A percentile compares a stretch with the other conserved stretches of the same genome.
phyloP scores from a whole-genome alignment of 495 filamentous ascomycete species.

The Neurospora sp. region DNA sequence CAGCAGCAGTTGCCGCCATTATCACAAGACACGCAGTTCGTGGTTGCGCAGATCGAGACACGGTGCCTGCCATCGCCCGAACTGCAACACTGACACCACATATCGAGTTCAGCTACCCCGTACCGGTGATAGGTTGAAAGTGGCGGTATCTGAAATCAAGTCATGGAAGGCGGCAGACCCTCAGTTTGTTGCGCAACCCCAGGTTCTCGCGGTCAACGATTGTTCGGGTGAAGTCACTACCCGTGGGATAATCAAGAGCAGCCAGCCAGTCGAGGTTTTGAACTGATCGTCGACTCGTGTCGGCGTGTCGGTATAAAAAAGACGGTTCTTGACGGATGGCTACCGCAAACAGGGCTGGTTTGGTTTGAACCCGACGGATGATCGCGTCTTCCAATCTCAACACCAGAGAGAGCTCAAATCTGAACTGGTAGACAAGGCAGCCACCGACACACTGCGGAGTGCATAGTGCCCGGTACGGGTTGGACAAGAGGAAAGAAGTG shows the following conservation, averaged over 20 bases:
- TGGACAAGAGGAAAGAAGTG: neutral
- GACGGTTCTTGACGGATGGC: neutral
- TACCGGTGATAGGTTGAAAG: neutral
- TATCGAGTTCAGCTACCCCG: neutral
- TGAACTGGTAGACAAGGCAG: neutral
- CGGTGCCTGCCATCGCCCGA: constrained; percentile 18
- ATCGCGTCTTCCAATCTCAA: neutral
- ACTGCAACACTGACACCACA: constrained; percentile 8
- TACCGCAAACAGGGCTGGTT: neutral
- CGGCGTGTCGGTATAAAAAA: neutral
- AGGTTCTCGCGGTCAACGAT: neutral
- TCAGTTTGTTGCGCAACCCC: constrained; percentile 4
- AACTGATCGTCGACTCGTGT: neutral
- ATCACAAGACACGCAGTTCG: constrained; percentile 1
- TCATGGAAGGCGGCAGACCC: constrained; percentile 4
- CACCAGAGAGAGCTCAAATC: neutral
- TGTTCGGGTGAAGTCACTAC: neutral
- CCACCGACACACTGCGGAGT: neutral
- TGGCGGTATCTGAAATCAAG: neutral
- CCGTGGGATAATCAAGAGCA: neutral
- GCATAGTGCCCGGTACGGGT: neutral
- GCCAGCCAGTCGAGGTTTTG: neutral
- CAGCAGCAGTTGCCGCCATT: constrained; percentile 3
- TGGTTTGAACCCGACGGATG: neutral
- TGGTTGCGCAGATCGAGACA: constrained; percentile 20